Evolutionary conservation across 148 eudicot genomes (phyloP).

Genomic region (Beta vulgaris): DNA sequence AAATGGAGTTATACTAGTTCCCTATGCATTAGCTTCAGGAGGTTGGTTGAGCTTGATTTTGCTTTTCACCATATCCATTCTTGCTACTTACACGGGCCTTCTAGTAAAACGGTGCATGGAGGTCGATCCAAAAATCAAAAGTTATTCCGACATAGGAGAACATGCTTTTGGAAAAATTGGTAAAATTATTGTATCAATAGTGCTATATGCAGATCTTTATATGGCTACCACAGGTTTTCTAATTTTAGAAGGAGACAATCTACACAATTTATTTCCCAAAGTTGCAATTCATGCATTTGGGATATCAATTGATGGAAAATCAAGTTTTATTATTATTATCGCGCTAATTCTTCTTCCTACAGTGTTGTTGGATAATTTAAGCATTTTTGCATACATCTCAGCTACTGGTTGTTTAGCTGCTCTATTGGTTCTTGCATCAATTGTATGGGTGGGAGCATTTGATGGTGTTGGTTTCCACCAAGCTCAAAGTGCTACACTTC

Average conservation of each 20-base stretch:
- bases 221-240: background rate
- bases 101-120: background rate
- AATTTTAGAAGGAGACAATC: slow-evolving; percentile 1
- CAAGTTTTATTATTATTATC: background rate
- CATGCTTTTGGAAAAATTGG: background rate
- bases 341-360: background rate
- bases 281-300: background rate
- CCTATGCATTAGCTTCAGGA: background rate
- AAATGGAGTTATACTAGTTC: background rate
- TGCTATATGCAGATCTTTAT: background rate
- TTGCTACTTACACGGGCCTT: background rate
- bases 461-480: slow-evolving; percentile 54
- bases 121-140: background rate
- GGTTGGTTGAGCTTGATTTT: slow-evolving; percentile 7
- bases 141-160: background rate
- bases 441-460: slow-evolving; percentile 45
- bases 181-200: background rate
- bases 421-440: slow-evolving; percentile 32
- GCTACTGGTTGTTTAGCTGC: slow-evolving; percentile 31
- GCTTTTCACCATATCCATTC: background rate
- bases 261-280: background rate
- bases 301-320: background rate
- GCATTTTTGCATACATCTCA: background rate
- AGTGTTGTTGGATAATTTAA: background rate
- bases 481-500: slow-evolving; percentile 38